A percentile compares a stretch with the other conserved stretches of the same genome.
Conservation (phyloP, 805 yeast genomes). For the Lipomyces anomalus region DNA sequence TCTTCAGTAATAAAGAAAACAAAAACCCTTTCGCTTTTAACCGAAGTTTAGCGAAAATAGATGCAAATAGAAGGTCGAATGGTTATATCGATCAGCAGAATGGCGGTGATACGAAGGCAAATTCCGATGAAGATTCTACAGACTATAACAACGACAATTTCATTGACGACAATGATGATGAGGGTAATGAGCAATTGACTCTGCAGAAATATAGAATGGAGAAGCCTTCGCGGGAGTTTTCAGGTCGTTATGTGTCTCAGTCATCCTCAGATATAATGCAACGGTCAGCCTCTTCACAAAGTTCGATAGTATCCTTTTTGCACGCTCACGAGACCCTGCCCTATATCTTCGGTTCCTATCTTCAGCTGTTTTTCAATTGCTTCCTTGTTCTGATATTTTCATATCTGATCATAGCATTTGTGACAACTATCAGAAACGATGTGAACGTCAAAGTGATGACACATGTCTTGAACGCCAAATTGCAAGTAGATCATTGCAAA, state of each 20-base stretch:
- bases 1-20: too few species aligned
- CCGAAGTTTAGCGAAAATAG: too few species aligned
- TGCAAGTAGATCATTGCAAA: constrained; percentile 63
- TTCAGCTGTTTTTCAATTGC: constrained; percentile 58
- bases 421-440: constrained; percentile 57
- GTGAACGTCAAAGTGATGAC: constrained; percentile 64
- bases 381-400: constrained; percentile 47
- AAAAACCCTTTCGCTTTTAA: too few species aligned
- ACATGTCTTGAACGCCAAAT: constrained; percentile 52
- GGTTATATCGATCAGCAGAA: too few species aligned
- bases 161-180: constrained; percentile 4
- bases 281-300: too few species aligned
- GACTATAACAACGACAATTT: not conserved
- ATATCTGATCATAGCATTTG: constrained; percentile 47
- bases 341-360: constrained; percentile 51
- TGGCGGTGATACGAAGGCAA: constrained; percentile 3
- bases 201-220: too few species aligned
- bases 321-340: constrained; percentile 40
- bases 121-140: constrained; percentile 5
- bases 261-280: too few species aligned
- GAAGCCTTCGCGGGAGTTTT: too few species aligned
- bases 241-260: too few species aligned
- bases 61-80: too few species aligned
- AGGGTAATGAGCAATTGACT: constrained; percentile 10
- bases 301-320: too few species aligned